Evolutionary conservation across 2,329 filamentous ascomycete species (phyloP).

Genomic region (Sporothrix inflata): DNA sequence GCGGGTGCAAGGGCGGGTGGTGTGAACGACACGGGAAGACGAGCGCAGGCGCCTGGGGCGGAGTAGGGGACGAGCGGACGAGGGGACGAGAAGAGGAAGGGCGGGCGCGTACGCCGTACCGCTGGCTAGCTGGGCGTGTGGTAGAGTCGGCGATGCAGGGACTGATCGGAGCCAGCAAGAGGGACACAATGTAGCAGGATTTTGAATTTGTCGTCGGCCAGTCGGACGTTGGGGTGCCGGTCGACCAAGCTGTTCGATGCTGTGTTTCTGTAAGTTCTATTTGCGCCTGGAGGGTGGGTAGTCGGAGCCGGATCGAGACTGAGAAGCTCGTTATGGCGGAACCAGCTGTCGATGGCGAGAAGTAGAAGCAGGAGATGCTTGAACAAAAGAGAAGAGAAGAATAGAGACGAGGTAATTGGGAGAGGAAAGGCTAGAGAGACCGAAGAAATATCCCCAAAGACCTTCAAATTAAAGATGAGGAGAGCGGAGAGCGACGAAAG

Average conservation of each 20-base stretch:
- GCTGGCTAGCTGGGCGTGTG: background rate
- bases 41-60: background rate
- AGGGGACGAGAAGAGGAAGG: background rate
- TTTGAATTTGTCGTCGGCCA: background rate
- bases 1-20: background rate
- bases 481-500: background rate
- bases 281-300: background rate
- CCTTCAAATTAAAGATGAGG: conserved; percentile 1
- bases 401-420: background rate
- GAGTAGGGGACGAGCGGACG: background rate
- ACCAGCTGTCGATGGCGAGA: background rate
- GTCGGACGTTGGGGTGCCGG: background rate
- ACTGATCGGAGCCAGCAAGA: background rate
- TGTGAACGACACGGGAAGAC: conserved; percentile 9
- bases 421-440: background rate
- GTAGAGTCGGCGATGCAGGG: conserved; percentile 12
- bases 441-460: background rate
- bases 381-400: background rate
- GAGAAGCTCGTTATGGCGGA: background rate
- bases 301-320: background rate
- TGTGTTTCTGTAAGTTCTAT: background rate
- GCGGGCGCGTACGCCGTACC: background rate
- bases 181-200: background rate
- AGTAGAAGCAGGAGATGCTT: too few relatives aligned
- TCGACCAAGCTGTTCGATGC: background rate